phyloP scores from a whole-genome alignment of 1,139 yeast species.

The Pichia cactophila region DNA sequence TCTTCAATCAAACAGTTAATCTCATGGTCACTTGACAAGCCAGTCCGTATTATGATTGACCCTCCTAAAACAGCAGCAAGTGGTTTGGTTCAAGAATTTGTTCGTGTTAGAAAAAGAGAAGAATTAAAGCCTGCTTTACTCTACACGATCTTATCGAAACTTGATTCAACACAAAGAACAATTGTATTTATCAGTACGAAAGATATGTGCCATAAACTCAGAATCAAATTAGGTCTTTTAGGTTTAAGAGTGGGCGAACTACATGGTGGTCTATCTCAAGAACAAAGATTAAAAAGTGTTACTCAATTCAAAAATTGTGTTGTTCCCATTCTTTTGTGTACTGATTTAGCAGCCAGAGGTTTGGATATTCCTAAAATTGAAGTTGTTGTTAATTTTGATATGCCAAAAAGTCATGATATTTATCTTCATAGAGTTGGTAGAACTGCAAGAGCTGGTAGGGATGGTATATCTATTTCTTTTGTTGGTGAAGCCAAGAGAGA shows the following conservation, averaged over 20 bases:
- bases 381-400: slow-evolving; percentile 85
- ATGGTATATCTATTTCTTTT: slow-evolving; percentile 84
- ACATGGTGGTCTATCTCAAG: slow-evolving; percentile 92
- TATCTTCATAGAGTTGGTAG: slow-evolving; percentile 98
- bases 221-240: slow-evolving; percentile 76
- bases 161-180: slow-evolving; percentile 57
- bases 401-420: slow-evolving; percentile 88
- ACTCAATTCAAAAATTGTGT: slow-evolving; percentile 72
- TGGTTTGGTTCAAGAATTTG: slow-evolving; percentile 85
- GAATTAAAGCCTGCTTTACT: slow-evolving; percentile 74
- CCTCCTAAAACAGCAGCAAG: slow-evolving; percentile 92
- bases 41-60: slow-evolving; percentile 91
- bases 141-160: slow-evolving; percentile 57
- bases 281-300: slow-evolving; percentile 83
- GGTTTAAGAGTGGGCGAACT: slow-evolving; percentile 88
- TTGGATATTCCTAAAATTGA: slow-evolving; percentile 97
- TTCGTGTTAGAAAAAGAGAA: slow-evolving; percentile 88
- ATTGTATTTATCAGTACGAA: slow-evolving; percentile 90
- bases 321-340: slow-evolving; percentile 86
- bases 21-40: slow-evolving; percentile 78
- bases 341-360: slow-evolving; percentile 99
- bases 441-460: slow-evolving; percentile 98
- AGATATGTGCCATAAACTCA: slow-evolving; percentile 78
- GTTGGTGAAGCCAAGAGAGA: slow-evolving; percentile 88
- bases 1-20: slow-evolving; percentile 82